A percentile compares a stretch with the other conserved stretches of the same genome.
Evolutionary conservation across 1,284 basidiomycete genomes (phyloP).

Genomic region (Marasmius fiardii): DNA sequence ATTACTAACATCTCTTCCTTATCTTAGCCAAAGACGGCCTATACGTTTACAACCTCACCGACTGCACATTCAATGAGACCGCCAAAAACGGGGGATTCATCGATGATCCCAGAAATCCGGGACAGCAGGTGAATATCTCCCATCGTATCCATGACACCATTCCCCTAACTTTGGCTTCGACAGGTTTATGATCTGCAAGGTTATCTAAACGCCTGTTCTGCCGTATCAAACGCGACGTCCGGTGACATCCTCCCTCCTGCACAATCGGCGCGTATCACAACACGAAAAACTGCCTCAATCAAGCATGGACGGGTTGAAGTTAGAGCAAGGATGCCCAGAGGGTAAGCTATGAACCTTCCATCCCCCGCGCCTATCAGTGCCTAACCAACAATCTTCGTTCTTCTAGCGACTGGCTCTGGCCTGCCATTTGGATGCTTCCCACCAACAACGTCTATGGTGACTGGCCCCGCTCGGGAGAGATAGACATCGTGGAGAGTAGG

Average conservation of each 20-base stretch:
- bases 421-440: constrained; percentile 86
- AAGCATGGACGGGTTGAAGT: constrained; percentile 83
- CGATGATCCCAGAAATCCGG: constrained; percentile 25
- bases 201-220: constrained; percentile 49
- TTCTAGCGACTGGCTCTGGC: constrained; percentile 52
- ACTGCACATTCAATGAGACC: constrained; percentile 64
- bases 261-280: constrained; percentile 78
- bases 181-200: constrained; percentile 35
- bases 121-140: background rate
- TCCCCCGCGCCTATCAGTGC: background rate
- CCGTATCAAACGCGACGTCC: constrained; percentile 51
- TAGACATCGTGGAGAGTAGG: constrained; percentile 75
- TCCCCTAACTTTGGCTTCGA: no score
- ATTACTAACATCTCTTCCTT: background rate
- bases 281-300: constrained; percentile 67
- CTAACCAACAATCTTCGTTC: background rate
- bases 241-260: constrained; percentile 73
- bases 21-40: constrained; percentile 48
- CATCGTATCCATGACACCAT: background rate
- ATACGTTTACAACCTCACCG: constrained; percentile 78
- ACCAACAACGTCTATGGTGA: constrained; percentile 72
- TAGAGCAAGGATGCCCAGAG: constrained; percentile 72
- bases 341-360: constrained; percentile 34
- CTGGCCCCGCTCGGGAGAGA: constrained; percentile 75
- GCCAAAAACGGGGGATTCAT: constrained; percentile 42